Percentiles rank a stretch among this genome's conserved stretches.
phyloP scores from a whole-genome alignment of 2,329 filamentous ascomycete species.

The Pestalotiopsis sp. region DNA sequence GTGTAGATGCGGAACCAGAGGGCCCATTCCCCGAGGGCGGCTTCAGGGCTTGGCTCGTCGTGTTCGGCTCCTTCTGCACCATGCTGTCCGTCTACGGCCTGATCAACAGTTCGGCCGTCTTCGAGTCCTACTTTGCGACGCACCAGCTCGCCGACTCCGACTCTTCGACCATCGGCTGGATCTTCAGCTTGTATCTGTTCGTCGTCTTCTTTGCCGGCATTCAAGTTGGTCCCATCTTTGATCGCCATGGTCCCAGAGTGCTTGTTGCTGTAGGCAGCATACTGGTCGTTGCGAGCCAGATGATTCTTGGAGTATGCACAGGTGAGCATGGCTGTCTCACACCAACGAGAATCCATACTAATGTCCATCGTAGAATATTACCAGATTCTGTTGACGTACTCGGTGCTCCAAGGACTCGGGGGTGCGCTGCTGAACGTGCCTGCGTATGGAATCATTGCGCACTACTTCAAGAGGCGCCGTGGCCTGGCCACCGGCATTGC shows the following conservation, averaged over 20 bases:
- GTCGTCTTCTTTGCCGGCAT: slow-evolving; percentile 81
- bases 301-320: slow-evolving; percentile 15
- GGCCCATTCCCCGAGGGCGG: slow-evolving; percentile 75
- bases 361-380: slow-evolving; percentile 14
- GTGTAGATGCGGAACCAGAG: slow-evolving; percentile 18
- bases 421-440: slow-evolving; percentile 18
- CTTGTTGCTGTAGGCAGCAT: slow-evolving; percentile 9
- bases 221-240: slow-evolving; percentile 61
- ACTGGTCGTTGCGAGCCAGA: slow-evolving; percentile 15
- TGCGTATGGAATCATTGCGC: slow-evolving; percentile 33
- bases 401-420: slow-evolving; percentile 16
- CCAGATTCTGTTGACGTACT: slow-evolving; percentile 17
- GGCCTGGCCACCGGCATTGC: slow-evolving; percentile 82
- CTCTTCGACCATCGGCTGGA: slow-evolving; percentile 78
- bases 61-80: slow-evolving; percentile 75
- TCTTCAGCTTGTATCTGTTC: slow-evolving; percentile 82
- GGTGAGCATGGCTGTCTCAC: not conserved
- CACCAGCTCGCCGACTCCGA: slow-evolving; percentile 72
- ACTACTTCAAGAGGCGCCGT: slow-evolving; percentile 76
- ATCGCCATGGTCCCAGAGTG: slow-evolving; percentile 9
- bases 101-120: slow-evolving; percentile 75
- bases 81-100: slow-evolving; percentile 73
- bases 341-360: not conserved
- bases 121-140: slow-evolving; percentile 75
- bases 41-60: slow-evolving; percentile 71